Percentiles rank a stretch among this genome's conserved stretches.
Evolutionary conservation across 306 rosid species (phyloP).

Genomic region (Glycyrrhiza uralensis): DNA sequence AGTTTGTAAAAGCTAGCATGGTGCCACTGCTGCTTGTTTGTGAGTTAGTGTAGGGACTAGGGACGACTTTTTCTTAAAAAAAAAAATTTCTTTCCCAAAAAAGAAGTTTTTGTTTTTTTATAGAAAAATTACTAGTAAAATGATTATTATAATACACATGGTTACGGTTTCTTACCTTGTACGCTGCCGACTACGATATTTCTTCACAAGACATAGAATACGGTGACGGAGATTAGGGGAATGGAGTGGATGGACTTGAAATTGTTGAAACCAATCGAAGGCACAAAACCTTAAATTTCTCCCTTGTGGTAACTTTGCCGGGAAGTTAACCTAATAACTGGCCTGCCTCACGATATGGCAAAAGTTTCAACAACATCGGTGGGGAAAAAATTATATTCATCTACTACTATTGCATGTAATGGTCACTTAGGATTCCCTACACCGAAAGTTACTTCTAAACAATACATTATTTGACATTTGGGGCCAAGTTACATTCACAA

Average conservation of each 20-base stretch:
- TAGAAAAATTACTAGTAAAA: no score
- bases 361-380: neutral
- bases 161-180: slow-evolving; percentile 28
- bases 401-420: neutral
- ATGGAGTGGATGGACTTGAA: slow-evolving; percentile 22
- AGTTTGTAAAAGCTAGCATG: no score
- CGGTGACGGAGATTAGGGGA: slow-evolving; percentile 29
- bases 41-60: slow-evolving; percentile 44
- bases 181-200: slow-evolving; percentile 57
- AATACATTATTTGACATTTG: no score
- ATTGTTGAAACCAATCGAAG: neutral
- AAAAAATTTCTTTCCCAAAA: no score
- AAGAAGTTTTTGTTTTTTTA: no score
- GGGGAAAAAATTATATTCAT: neutral
- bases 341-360: neutral
- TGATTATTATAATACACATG: neutral
- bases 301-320: slow-evolving; percentile 27
- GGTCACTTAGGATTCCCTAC: slow-evolving; percentile 19
- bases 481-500: no score
- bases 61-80: neutral
- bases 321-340: slow-evolving; percentile 23
- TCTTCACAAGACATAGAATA: slow-evolving; percentile 23
- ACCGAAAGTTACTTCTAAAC: slow-evolving; percentile 12
- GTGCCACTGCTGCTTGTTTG: no score
- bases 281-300: slow-evolving; percentile 27